Evolutionary conservation across 1,284 basidiomycete genomes (phyloP), one percentile per base, ranked within the genome.

Genomic region (Athelia sp.): DNA sequence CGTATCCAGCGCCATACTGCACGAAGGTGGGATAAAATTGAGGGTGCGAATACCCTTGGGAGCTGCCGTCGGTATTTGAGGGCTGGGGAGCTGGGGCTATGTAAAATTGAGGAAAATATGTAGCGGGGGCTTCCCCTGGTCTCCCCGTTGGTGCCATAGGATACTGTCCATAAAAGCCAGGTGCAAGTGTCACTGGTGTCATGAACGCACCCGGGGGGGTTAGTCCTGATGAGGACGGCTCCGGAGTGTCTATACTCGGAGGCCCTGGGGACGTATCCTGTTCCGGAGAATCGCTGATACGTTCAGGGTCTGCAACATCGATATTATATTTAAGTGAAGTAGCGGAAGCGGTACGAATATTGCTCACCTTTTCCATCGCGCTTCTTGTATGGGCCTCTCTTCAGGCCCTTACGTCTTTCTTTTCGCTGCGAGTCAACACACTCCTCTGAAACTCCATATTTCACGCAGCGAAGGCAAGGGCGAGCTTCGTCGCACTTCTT

Each of bases 381-480:
- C 80, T 91, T 90, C 86, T 90, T 93, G 84, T 93, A 93, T 66
- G 90, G 90, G 44, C 90, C 90, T 58, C 90, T 73, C 75, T 92
- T 93, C 61, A 90, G 78, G 56, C 90, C 90, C 63, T 89, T 90
- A 69, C 85, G 86, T 59, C 90, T 74, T 68, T 90, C 88, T 72
- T 92, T 93, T 58, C 90, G 78, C 68, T 84, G 79, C 44, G 86
- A 88, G 71, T 91, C 85, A 58, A 87, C 70, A 63, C 90, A 93
- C 58, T 85, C 84, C 63, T 90, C 87, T 43, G 79, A 74, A 55
- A 87, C 77, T 61, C 88, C 88, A 60, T 93, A 93, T 70, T 87
- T 90, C 65, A 90, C 83, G 59, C 90, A 93, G 56, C 90, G 84
- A 55, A 88, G 81, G 66, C 90, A 93, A 52, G 90, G 90, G 51